Evolutionary conservation across 2,329 filamentous ascomycete genomes (phyloP).

Genomic region (Elsinoe arachidis): DNA sequence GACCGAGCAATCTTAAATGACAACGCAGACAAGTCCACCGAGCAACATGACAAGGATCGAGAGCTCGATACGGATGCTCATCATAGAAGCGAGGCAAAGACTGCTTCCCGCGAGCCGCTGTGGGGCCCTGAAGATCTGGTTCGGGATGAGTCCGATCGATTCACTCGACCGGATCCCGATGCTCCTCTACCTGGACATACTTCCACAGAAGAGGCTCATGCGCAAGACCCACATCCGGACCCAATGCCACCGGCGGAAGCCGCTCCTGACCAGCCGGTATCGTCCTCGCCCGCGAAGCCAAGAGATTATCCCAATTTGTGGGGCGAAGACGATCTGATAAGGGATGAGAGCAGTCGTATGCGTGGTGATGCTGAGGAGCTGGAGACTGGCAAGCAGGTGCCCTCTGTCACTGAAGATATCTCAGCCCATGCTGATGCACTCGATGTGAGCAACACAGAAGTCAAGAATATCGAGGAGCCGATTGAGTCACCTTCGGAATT

Average conservation of each 20-base stretch:
- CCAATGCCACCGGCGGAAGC: not conserved
- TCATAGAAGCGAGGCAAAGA: not conserved
- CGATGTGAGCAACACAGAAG: too few species aligned
- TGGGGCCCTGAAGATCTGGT: slow-evolving; percentile 31
- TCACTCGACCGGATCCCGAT: not conserved
- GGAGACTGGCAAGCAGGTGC: not conserved
- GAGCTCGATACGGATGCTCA: not conserved
- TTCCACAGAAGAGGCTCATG: not conserved
- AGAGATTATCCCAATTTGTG: not conserved
- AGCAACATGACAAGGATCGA: not conserved
- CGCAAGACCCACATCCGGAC: not conserved
- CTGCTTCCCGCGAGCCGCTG: not conserved
- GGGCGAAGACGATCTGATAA: not conserved
- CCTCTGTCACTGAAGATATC: not conserved
- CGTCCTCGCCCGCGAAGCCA: not conserved
- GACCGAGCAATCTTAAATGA: not conserved
- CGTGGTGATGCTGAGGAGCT: not conserved
- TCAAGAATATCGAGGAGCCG: not conserved
- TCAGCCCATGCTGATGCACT: not conserved
- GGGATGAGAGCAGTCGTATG: slow-evolving; percentile 1
- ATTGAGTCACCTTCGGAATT: not conserved
- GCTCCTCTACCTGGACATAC: not conserved
- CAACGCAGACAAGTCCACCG: not conserved
- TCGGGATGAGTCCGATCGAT: slow-evolving; percentile 20
- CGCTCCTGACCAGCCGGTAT: not conserved